Evolutionary conservation across 148 eudicot species (phyloP).

Genomic region (Gaultheria prostrata): DNA sequence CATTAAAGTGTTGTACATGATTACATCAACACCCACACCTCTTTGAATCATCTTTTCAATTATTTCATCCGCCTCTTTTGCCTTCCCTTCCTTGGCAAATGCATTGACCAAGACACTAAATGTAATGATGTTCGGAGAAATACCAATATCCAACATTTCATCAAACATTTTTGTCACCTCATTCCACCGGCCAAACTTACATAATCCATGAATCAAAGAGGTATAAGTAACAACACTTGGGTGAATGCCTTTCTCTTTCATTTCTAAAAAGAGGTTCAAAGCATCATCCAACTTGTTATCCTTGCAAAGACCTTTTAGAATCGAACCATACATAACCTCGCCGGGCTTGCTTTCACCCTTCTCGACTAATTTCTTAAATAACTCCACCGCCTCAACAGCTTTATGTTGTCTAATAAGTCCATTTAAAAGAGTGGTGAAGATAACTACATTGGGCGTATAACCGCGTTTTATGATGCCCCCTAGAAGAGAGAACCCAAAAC

Average conservation of each 20-base stretch:
- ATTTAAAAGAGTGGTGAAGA: constrained; percentile 1
- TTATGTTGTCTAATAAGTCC: constrained; percentile 1
- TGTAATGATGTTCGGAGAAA: neutral
- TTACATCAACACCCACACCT: neutral
- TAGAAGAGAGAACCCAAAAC: neutral
- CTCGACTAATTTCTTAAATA: neutral
- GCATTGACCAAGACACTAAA: neutral
- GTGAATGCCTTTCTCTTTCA: neutral
- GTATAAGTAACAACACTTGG: constrained; percentile 11
- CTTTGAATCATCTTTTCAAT: constrained; percentile 5
- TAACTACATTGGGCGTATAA: neutral
- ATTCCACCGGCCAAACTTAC: neutral
- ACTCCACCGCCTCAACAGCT: constrained; percentile 3
- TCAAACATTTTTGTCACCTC: neutral
- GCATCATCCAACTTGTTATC: constrained; percentile 8
- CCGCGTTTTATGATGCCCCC: neutral
- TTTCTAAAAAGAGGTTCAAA: neutral
- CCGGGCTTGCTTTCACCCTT: neutral
- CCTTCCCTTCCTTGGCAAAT: constrained; percentile 13
- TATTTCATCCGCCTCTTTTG: neutral
- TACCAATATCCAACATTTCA: constrained; percentile 1
- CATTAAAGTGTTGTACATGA: constrained; percentile 12
- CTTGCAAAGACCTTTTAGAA: constrained; percentile 18
- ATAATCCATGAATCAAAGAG: constrained; percentile 12
- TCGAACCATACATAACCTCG: constrained; percentile 4